Conservation (phyloP, 768 basidiomycete species). For the Suillus occidentalis region DNA sequence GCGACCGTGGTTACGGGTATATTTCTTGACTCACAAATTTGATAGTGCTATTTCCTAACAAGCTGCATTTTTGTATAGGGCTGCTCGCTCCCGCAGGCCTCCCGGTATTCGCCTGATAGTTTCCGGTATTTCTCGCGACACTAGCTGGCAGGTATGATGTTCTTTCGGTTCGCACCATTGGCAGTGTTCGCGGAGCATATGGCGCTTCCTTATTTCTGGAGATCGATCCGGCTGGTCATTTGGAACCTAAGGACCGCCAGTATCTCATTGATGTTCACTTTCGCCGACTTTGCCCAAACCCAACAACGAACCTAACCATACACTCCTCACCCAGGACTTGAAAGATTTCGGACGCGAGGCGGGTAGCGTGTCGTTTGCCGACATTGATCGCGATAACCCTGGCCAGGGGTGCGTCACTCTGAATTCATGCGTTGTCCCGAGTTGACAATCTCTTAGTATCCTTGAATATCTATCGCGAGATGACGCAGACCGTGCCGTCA, state of each 20-base stretch:
- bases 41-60: constrained; percentile 9
- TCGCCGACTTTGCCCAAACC: constrained; percentile 9
- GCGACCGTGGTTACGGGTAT: constrained; percentile 57
- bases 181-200: constrained; percentile 1
- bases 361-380: constrained; percentile 91
- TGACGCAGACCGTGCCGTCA: constrained; percentile 93
- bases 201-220: neutral
- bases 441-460: constrained; percentile 49
- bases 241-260: constrained; percentile 2
- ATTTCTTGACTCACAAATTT: constrained; percentile 2
- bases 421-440: constrained; percentile 7
- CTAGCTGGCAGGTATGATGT: constrained; percentile 96
- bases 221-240: constrained; percentile 1
- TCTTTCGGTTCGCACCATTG: constrained; percentile 27
- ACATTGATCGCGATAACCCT: constrained; percentile 84
- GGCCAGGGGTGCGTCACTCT: constrained; percentile 73
- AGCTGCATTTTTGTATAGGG: constrained; percentile 31
- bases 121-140: constrained; percentile 87
- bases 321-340: constrained; percentile 71
- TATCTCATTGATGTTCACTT: constrained; percentile 7
- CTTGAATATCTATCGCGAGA: constrained; percentile 88
- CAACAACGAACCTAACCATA: constrained; percentile 18
- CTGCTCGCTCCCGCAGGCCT: constrained; percentile 70
- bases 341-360: constrained; percentile 97
- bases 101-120: constrained; percentile 84